These are phyloP conservation scores for Tephrocybe sp. DNA, from an alignment of 768 basidiomycete species.

Conservation along the genomic window DNA sequence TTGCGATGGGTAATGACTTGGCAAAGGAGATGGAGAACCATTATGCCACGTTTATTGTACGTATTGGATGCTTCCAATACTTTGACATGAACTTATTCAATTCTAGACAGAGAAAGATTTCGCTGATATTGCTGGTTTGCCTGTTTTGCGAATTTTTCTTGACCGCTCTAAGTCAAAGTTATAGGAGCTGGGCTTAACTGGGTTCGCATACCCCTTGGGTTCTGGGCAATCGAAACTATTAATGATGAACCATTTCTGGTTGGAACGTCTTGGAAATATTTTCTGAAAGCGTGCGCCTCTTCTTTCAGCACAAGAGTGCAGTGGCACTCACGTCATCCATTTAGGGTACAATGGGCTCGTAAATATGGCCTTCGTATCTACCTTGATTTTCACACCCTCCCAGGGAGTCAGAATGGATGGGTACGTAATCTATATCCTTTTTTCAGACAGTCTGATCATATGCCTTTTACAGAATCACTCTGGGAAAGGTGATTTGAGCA, in stretches of 20 bases:
- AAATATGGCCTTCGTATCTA: slow-evolving; percentile 88
- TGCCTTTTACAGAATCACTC: slow-evolving; percentile 33
- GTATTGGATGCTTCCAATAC: slow-evolving; percentile 24
- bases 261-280: slow-evolving; percentile 69
- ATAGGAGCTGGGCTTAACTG: slow-evolving; percentile 74
- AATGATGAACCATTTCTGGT: slow-evolving; percentile 74
- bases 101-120: slow-evolving; percentile 74
- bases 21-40: slow-evolving; percentile 58
- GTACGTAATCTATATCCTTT: neutral
- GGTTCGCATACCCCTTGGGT: slow-evolving; percentile 76
- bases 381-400: slow-evolving; percentile 76
- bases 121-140: slow-evolving; percentile 58
- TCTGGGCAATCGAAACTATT: slow-evolving; percentile 83
- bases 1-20: slow-evolving; percentile 49
- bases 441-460: slow-evolving; percentile 7
- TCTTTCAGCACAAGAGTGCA: neutral
- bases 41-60: slow-evolving; percentile 73
- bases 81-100: neutral
- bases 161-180: slow-evolving; percentile 28
- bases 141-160: slow-evolving; percentile 28
- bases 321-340: slow-evolving; percentile 23
- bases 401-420: slow-evolving; percentile 75
- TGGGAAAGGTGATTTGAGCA: slow-evolving; percentile 20
- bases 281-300: slow-evolving; percentile 35
- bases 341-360: slow-evolving; percentile 75